Evolutionary conservation across 148 eudicot genomes (phyloP), one percentile per base, ranked within the genome.

Genomic region (Pouteria glomerata): DNA sequence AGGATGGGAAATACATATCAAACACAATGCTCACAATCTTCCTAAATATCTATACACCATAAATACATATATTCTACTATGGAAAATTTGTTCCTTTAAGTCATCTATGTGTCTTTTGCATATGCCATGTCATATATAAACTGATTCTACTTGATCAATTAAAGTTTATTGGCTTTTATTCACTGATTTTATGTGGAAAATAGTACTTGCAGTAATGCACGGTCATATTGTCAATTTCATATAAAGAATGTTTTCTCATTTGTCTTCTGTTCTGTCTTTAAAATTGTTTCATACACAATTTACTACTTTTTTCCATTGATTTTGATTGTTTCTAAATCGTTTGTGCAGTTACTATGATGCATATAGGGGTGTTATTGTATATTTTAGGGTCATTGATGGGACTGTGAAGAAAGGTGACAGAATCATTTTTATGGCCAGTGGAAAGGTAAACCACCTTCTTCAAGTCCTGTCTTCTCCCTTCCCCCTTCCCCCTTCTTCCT

Each of bases 371-470:
- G 97, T 95, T 53, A 77, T 95, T 72, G 97, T 91, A 70, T 95
- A 95, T 84, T 95, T 95, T 75, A 92, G 99, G 65, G 80, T 95
- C 42, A 89, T 91, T 82, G 99, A 95, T 74, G 99, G 99, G 72
- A 84, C 85, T 66, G 63, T 95, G 69, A 95, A 81, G 89, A 95
- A 90, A 84, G 99, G 99, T 73, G 99, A 95, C 76, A 82, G 92
- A 72, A 85, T 95, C 66, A 41, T 72, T 74, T 95, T 95, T 79
- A 95, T 95, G 97, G 90, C 85, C 35, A 95, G 99, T 78, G 79
- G 81, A 70, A 91, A 89, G 99, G 99, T 95, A 74, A 68, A 63
- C 57, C 60, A 62, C 66, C 67, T 58, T 48, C 24, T 70, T 16
- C 14, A 34, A 58, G 23, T 30, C 41, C 53, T 11, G 4, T 48